phyloP scores from a whole-genome alignment of 495 filamentous ascomycete genomes.

The Tetracladium marchalianum region DNA sequence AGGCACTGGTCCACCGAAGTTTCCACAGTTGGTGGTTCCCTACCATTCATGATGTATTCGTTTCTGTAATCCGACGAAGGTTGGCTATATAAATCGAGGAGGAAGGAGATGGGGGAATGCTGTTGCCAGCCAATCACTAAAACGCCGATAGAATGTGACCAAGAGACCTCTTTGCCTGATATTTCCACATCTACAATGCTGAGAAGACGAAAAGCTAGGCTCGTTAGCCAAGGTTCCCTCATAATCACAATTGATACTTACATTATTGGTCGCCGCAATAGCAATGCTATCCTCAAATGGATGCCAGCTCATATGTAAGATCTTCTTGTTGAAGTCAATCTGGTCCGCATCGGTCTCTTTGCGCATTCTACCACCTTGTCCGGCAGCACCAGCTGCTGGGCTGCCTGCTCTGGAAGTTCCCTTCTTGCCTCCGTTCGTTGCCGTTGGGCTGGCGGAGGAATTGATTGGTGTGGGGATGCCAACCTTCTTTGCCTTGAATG shows the following conservation, averaged over 20 bases:
- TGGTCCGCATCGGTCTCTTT: conserved; percentile 99
- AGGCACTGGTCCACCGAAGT: too few species aligned
- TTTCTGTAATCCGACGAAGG: conserved; percentile 13
- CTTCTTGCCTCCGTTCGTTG: conserved; percentile 58
- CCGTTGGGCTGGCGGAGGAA: conserved; percentile 58
- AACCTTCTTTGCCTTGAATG: conserved; percentile 99
- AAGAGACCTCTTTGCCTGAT: conserved; percentile 11
- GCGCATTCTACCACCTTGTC: conserved; percentile 87
- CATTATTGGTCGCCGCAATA: conserved; percentile 98
- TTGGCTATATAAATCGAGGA: conserved; percentile 4
- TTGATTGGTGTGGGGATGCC: conserved; percentile 97
- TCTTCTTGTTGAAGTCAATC: conserved; percentile 99
- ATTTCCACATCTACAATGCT: conserved; percentile 55
- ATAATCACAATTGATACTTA: conserved; percentile 39
- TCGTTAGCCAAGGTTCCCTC: conserved; percentile 3
- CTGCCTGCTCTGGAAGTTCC: conserved; percentile 78
- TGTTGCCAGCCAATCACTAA: conserved; percentile 13
- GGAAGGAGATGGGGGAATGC: conserved; percentile 7
- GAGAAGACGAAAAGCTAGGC: conserved; percentile 94
- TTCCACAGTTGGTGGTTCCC: not conserved
- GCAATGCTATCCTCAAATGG: conserved; percentile 99
- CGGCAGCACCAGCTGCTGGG: conserved; percentile 64
- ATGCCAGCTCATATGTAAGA: conserved; percentile 99
- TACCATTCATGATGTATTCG: conserved; percentile 8
- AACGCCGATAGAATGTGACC: conserved; percentile 19